A percentile compares a stretch with the other conserved stretches of the same genome.
phyloP scores from a whole-genome alignment of 2,329 filamentous ascomycete genomes.

The Nemania abortiva region DNA sequence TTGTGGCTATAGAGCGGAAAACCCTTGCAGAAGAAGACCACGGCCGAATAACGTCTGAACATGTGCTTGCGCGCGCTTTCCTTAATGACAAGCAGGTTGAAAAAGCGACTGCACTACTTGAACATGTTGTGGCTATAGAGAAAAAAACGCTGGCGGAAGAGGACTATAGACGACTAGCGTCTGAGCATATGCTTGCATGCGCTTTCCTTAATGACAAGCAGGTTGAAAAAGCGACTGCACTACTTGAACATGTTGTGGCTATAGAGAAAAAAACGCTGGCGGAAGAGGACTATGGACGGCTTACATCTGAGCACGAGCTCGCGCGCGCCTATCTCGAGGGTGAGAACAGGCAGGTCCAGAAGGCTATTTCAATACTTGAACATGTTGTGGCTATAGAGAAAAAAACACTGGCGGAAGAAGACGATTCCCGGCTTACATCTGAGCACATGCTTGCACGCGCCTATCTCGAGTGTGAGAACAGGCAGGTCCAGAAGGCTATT shows the following conservation, averaged over 20 bases:
- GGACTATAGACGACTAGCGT: slow-evolving; percentile 3
- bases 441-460: slow-evolving; percentile 9
- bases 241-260: slow-evolving; percentile 8
- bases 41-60: slow-evolving; percentile 2
- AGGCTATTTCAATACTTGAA: slow-evolving; percentile 12
- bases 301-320: slow-evolving; percentile 13
- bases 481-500: slow-evolving; percentile 3
- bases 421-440: slow-evolving; percentile 6
- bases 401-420: not conserved
- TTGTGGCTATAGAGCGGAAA: slow-evolving; percentile 7
- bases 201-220: slow-evolving; percentile 6
- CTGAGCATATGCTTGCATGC: slow-evolving; percentile 3
- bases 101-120: not conserved
- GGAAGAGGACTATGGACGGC: not conserved
- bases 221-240: slow-evolving; percentile 3
- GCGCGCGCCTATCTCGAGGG: slow-evolving; percentile 7
- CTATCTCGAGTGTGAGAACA: not conserved
- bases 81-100: not conserved
- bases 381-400: slow-evolving; percentile 4
- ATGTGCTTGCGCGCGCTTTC: slow-evolving; percentile 12
- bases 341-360: not conserved
- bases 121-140: slow-evolving; percentile 11
- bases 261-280: not conserved
- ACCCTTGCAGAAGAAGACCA: slow-evolving; percentile 9
- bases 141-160: not conserved